Conservation (phyloP, 2,329 filamentous ascomycete genomes). For the Fusarium mexicanum region DNA sequence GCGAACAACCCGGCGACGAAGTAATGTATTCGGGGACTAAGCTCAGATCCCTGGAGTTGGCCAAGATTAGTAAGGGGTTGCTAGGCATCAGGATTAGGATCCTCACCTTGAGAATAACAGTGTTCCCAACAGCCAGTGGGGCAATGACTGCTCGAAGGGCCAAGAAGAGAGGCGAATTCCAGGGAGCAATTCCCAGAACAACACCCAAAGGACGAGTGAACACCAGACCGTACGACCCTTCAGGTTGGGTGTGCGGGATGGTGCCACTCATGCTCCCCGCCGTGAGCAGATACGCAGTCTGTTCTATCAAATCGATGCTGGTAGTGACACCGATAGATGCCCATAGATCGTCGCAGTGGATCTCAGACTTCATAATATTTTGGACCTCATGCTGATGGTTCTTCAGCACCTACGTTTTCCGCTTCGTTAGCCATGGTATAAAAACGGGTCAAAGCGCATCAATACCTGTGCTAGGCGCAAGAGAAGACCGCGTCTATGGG, state of each 20-base stretch:
- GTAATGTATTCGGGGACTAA: not conserved
- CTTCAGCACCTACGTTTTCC: not conserved
- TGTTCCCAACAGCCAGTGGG: not conserved
- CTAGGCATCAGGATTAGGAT: accelerated
- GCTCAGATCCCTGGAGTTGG: not conserved
- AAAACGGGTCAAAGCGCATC: accelerated
- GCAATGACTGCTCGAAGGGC: not conserved
- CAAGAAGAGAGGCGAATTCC: not conserved
- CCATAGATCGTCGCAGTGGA: not conserved
- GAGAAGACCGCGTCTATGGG: not conserved
- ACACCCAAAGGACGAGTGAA: not conserved
- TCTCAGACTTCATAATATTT: not conserved
- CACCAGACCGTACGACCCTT: not conserved
- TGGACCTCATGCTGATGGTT: not conserved
- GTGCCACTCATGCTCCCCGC: not conserved
- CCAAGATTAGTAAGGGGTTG: not conserved
- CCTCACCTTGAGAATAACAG: not conserved
- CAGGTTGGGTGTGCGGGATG: not conserved
- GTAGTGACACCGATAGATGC: not conserved
- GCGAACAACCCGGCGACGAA: not conserved
- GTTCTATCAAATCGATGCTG: not conserved
- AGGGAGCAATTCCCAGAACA: not conserved
- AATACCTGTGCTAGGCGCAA: not conserved
- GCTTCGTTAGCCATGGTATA: accelerated
- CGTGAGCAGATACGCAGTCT: not conserved